Percentiles rank a stretch among this genome's conserved stretches.
These are phyloP conservation scores for Pseudogymnoascus verrucosus DNA, from an alignment of 2,329 filamentous ascomycete genomes.

Conservation along the genomic window DNA sequence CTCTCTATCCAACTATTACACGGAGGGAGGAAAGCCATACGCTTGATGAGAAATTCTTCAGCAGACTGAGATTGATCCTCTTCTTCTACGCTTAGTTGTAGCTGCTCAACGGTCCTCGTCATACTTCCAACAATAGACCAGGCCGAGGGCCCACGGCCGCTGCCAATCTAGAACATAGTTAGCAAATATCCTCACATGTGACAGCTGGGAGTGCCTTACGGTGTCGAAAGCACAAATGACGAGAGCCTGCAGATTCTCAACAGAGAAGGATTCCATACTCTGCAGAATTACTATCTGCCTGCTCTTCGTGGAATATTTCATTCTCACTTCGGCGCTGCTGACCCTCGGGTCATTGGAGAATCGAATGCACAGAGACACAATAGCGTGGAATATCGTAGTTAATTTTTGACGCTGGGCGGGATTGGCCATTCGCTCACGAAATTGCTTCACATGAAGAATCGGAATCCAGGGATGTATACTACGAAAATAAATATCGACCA, in stretches of 20 bases:
- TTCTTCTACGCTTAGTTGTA: constrained; percentile 28
- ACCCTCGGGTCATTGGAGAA: constrained; percentile 17
- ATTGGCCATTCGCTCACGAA: constrained; percentile 23
- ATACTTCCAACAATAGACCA: constrained; percentile 31
- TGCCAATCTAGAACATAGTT: constrained; percentile 22
- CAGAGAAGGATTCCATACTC: constrained; percentile 29
- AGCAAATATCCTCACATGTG: background rate
- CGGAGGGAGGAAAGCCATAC: constrained; percentile 30
- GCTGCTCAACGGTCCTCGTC: constrained; percentile 29
- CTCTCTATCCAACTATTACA: constrained; percentile 27
- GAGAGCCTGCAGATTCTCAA: constrained; percentile 30
- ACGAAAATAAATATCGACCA: constrained; percentile 27
- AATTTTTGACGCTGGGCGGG: constrained; percentile 15
- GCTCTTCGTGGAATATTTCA: constrained; percentile 17
- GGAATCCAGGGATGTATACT: constrained; percentile 30
- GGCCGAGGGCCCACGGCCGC: constrained; percentile 27
- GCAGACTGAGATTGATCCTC: constrained; percentile 17
- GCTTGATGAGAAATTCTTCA: constrained; percentile 26
- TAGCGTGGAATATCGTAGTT: constrained; percentile 22
- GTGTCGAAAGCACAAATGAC: constrained; percentile 30
- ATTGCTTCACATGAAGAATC: constrained; percentile 26
- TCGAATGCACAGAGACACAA: constrained; percentile 21
- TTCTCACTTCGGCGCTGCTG: constrained; percentile 13
- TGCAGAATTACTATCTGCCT: constrained; percentile 24
- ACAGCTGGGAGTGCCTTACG: constrained; percentile 13